phyloP scores from a whole-genome alignment of 2,329 filamentous ascomycete genomes.

The Ophiosphaerella narmari region DNA sequence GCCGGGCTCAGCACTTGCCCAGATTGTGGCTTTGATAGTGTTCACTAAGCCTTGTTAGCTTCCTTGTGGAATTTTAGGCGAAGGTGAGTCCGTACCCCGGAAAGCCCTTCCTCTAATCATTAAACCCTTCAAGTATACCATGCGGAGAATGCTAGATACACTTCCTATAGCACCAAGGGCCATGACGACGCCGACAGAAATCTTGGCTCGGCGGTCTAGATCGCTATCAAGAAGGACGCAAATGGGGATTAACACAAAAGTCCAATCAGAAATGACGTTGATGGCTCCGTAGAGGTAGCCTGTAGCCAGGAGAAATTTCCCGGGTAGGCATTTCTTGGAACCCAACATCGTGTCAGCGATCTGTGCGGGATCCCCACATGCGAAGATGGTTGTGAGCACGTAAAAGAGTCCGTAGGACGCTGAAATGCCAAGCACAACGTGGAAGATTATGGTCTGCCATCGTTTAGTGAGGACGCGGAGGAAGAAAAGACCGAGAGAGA shows the following conservation, averaged over 20 bases:
- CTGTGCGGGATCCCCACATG: conserved; percentile 35
- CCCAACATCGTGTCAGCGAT: conserved; percentile 26
- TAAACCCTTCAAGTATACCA: conserved; percentile 38
- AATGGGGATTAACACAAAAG: conserved; percentile 41
- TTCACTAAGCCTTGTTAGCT: conserved; percentile 18
- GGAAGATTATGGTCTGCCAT: conserved; percentile 37
- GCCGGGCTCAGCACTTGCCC: conserved; percentile 56
- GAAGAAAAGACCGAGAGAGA: conserved; percentile 44
- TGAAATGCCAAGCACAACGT: conserved; percentile 26
- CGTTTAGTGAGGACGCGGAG: conserved; percentile 37
- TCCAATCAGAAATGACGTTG: conserved; percentile 42
- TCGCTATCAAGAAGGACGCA: conserved; percentile 46
- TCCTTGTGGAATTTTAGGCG: too few species aligned
- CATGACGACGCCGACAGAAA: conserved; percentile 53
- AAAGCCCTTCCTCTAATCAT: conserved; percentile 9
- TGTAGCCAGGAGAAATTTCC: conserved; percentile 22
- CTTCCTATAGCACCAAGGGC: conserved; percentile 48
- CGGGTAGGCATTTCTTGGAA: conserved; percentile 28
- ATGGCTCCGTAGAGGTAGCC: conserved; percentile 40
- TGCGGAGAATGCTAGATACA: conserved; percentile 36
- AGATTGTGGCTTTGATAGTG: conserved; percentile 48
- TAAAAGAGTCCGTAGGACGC: conserved; percentile 37
- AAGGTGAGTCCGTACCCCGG: too few species aligned
- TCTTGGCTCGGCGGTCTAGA: conserved; percentile 51
- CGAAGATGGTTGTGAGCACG: conserved; percentile 33